phyloP scores from a whole-genome alignment of 768 basidiomycete species.

The Wakefieldia striispora region DNA sequence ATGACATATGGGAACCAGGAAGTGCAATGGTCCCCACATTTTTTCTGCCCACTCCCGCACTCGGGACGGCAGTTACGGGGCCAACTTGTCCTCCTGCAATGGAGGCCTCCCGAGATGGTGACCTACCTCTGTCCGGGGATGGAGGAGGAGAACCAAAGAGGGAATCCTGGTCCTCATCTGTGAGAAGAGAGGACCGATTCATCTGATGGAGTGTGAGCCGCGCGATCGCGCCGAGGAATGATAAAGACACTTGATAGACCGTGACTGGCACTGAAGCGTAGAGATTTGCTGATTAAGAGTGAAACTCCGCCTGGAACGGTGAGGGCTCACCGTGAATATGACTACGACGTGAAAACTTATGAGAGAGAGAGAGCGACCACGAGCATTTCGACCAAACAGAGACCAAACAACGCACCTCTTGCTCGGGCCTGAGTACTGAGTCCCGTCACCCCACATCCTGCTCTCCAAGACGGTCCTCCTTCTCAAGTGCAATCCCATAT shows the following conservation, averaged over 20 bases:
- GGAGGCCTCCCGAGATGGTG: constrained; percentile 51
- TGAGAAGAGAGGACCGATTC: constrained; percentile 6
- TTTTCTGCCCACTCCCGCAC: constrained; percentile 18
- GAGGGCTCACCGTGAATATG: constrained; percentile 7
- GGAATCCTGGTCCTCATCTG: constrained; percentile 54
- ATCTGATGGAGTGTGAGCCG: constrained; percentile 23
- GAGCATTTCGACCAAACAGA: not conserved
- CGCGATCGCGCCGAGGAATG: constrained; percentile 3
- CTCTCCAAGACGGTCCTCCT: no score
- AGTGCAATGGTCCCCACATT: constrained; percentile 98
- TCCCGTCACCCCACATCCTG: no score
- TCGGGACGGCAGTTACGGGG: constrained; percentile 26
- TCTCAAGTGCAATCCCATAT: no score
- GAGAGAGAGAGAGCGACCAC: no score
- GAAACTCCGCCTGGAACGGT: not conserved
- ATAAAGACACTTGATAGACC: constrained; percentile 18
- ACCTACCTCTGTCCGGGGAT: constrained; percentile 73
- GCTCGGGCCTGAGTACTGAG: no score
- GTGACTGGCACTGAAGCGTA: constrained; percentile 6
- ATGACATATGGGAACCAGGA: constrained; percentile 84
- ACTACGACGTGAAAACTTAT: not conserved
- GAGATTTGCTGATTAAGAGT: constrained; percentile 3
- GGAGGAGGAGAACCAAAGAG: constrained; percentile 82
- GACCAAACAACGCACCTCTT: not conserved
- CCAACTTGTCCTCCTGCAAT: constrained; percentile 14